Evolutionary conservation across 257 asterid species (phyloP).

Genomic region (Rubia yunnanensis): DNA sequence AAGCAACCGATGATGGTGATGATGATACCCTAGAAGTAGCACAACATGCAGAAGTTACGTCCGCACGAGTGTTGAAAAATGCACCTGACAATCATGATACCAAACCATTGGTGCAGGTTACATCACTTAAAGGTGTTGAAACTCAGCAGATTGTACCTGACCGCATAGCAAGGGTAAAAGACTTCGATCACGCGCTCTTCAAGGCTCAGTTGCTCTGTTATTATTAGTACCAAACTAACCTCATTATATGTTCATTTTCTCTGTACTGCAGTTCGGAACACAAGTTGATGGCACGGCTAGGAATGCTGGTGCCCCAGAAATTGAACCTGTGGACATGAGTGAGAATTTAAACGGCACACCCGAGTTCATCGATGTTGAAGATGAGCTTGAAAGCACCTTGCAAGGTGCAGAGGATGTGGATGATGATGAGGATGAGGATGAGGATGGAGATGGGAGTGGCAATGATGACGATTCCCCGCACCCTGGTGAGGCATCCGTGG

Average conservation of each 20-base stretch:
- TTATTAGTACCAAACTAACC: conserved; percentile 5
- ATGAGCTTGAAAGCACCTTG: conserved; percentile 38
- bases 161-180: conserved; percentile 39
- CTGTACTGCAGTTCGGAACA: conserved; percentile 36
- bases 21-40: conserved; percentile 17
- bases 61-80: conserved; percentile 31
- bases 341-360: conserved; percentile 43
- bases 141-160: conserved; percentile 22
- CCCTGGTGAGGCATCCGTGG: conserved; percentile 53
- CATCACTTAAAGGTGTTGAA: conserved; percentile 25
- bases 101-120: conserved; percentile 27
- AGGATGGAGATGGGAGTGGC: conserved; percentile 24
- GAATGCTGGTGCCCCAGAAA: conserved; percentile 15
- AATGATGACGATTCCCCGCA: conserved; percentile 26
- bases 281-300: conserved; percentile 18
- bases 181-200: neutral
- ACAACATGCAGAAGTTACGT: conserved; percentile 37
- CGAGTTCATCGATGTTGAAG: conserved; percentile 26
- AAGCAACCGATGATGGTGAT: conserved; percentile 22
- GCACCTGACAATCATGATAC: conserved; percentile 22
- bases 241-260: conserved; percentile 5
- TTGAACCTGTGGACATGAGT: conserved; percentile 24
- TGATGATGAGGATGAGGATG: conserved; percentile 1
- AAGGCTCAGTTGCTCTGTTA: neutral
- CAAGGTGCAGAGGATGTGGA: conserved; percentile 17